Conservation (phyloP, 2,329 filamentous ascomycete species). For the Fonsecaea pugnacius region DNA sequence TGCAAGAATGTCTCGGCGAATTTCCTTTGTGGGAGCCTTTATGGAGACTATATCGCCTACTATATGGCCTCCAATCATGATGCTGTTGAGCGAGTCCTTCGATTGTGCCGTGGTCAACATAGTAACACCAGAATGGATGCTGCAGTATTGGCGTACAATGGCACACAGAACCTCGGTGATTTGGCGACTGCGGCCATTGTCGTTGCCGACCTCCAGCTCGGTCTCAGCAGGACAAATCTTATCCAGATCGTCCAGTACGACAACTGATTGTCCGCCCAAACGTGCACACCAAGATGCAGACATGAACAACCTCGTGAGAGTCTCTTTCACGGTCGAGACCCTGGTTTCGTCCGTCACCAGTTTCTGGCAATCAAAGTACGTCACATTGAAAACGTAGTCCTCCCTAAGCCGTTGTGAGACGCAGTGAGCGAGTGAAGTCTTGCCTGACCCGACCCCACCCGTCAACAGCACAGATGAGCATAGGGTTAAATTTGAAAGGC, state of each 20-base stretch:
- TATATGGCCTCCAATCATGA: slow-evolving; percentile 87
- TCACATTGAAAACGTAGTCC: slow-evolving; percentile 76
- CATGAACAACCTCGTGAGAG: slow-evolving; percentile 80
- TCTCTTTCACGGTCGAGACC: slow-evolving; percentile 89
- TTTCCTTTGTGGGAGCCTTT: slow-evolving; percentile 91
- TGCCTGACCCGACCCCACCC: slow-evolving; percentile 86
- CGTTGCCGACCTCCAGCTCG: slow-evolving; percentile 88
- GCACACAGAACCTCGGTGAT: slow-evolving; percentile 86
- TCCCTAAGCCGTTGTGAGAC: slow-evolving; percentile 74
- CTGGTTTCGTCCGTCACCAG: slow-evolving; percentile 89
- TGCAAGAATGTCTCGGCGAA: slow-evolving; percentile 79
- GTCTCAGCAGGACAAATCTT: slow-evolving; percentile 91
- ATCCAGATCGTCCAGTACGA: slow-evolving; percentile 91
- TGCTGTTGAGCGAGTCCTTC: slow-evolving; percentile 89
- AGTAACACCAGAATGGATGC: slow-evolving; percentile 77
- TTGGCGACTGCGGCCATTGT: slow-evolving; percentile 90
- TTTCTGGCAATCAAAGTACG: slow-evolving; percentile 84
- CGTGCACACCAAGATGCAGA: slow-evolving; percentile 88
- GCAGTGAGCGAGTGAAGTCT: slow-evolving; percentile 77
- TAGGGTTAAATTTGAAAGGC: slow-evolving; percentile 77
- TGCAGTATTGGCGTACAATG: slow-evolving; percentile 82
- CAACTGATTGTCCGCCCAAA: slow-evolving; percentile 78
- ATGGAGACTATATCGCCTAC: slow-evolving; percentile 88
- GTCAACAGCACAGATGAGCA: slow-evolving; percentile 88
- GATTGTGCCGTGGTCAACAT: slow-evolving; percentile 87